A percentile compares a stretch with the other conserved stretches of the same genome.
Evolutionary conservation across 1,284 basidiomycete species (phyloP).

Genomic region (Microbotryum lychnidis-dioicae): DNA sequence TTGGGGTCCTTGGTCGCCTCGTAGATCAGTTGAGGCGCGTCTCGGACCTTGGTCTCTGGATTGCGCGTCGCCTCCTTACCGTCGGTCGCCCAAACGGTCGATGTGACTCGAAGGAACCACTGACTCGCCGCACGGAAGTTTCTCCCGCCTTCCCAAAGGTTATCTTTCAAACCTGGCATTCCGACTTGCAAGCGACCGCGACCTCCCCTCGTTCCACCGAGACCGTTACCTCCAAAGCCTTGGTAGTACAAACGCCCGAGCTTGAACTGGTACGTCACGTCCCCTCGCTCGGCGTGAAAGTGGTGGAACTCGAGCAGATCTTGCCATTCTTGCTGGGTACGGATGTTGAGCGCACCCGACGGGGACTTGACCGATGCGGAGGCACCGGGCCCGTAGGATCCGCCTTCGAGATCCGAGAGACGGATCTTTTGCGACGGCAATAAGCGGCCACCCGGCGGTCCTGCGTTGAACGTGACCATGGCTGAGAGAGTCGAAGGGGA

Average conservation of each 20-base stretch:
- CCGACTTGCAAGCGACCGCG: conserved; percentile 42
- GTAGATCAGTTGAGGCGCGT: conserved; percentile 44
- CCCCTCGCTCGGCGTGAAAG: conserved; percentile 77
- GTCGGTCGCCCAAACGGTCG: conserved; percentile 62
- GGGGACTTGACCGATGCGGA: conserved; percentile 43
- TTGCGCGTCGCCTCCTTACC: conserved; percentile 18
- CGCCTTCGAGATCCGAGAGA: conserved; percentile 82
- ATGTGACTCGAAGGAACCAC: conserved; percentile 74
- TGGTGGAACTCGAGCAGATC: conserved; percentile 38
- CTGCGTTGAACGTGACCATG: conserved; percentile 63
- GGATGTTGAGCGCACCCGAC: conserved; percentile 19
- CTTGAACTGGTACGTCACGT: conserved; percentile 72
- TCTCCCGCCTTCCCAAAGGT: conserved; percentile 32
- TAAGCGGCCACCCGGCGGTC: conserved; percentile 83
- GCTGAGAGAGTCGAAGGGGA: conserved; percentile 44
- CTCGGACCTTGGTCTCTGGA: not conserved
- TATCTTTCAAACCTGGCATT: conserved; percentile 16
- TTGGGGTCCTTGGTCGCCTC: conserved; percentile 33
- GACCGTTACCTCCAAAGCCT: conserved; percentile 82
- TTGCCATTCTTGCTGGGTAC: conserved; percentile 36
- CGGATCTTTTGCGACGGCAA: conserved; percentile 73
- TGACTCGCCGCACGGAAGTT: conserved; percentile 64
- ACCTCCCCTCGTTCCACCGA: conserved; percentile 53
- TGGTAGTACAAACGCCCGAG: conserved; percentile 90
- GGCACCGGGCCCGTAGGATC: conserved; percentile 85